Percentiles rank a stretch among this genome's conserved stretches.
Evolutionary conservation across 164 flowering plant species (phyloP).

Genomic region (Liriodendron chinense): DNA sequence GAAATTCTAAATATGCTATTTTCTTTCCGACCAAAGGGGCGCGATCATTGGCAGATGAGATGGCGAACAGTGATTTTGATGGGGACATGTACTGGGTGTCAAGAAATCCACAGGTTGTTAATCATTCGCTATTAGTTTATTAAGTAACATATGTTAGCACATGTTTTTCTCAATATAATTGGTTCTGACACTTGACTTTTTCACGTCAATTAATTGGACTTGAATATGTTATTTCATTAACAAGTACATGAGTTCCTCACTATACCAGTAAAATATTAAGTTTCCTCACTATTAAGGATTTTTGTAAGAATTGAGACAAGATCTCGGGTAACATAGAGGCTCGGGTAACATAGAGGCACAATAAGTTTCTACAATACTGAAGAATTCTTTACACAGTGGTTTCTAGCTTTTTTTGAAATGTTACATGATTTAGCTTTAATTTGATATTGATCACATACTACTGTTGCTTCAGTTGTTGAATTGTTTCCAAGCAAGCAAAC

Average conservation of each 20-base stretch:
- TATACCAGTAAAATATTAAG: too few relatives aligned
- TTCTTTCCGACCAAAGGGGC: slow-evolving; percentile 67
- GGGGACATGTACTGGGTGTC: slow-evolving; percentile 91
- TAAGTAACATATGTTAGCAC: background rate
- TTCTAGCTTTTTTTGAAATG: background rate
- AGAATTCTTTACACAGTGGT: background rate
- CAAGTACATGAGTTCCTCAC: background rate
- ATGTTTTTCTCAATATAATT: background rate
- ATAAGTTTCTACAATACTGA: background rate
- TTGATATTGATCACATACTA: background rate
- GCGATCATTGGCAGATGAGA: slow-evolving; percentile 79
- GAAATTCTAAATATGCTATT: slow-evolving; percentile 79
- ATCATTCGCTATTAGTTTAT: background rate
- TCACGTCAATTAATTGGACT: background rate
- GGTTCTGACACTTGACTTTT: background rate
- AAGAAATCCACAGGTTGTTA: slow-evolving; percentile 58
- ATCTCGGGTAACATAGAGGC: background rate
- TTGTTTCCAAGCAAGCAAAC: slow-evolving; percentile 35
- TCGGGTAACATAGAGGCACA: background rate
- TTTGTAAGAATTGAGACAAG: background rate
- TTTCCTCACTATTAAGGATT: too few relatives aligned
- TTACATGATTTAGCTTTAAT: background rate
- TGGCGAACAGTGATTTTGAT: slow-evolving; percentile 83
- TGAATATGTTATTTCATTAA: too few relatives aligned
- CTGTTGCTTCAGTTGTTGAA: slow-evolving; percentile 36